These are phyloP conservation scores for Hippophae tibetana DNA, from an alignment of 306 rosid genomes.

Conservation along the genomic window DNA sequence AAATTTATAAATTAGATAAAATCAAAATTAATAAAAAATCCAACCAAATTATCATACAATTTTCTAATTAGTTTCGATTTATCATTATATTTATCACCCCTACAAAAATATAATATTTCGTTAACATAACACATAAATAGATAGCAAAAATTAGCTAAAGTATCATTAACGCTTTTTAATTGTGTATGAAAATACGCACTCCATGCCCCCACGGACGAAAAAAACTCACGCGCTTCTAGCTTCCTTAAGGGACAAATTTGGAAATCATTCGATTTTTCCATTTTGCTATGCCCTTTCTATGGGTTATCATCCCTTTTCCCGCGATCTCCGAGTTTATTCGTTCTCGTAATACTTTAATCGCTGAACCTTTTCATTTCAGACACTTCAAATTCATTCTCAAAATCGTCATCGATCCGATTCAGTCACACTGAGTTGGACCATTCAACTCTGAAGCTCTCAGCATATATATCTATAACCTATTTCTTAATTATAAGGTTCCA, in stretches of 20 bases:
- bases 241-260: background rate
- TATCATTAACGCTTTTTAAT: too few species aligned
- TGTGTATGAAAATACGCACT: too few species aligned
- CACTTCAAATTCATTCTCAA: slow-evolving; percentile 9
- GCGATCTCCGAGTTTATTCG: background rate
- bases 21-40: too few species aligned
- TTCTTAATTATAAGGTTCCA: slow-evolving; percentile 4
- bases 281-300: background rate
- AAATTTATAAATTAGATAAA: too few species aligned
- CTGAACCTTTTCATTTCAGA: slow-evolving; percentile 5
- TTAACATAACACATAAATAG: too few species aligned
- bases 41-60: too few species aligned
- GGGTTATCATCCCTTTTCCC: background rate
- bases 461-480: background rate
- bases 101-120: too few species aligned
- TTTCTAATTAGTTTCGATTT: too few species aligned
- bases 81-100: too few species aligned
- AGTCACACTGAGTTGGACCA: slow-evolving; percentile 3
- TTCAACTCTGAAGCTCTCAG: slow-evolving; percentile 2
- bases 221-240: background rate
- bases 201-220: too few species aligned
- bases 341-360: background rate
- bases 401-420: slow-evolving; percentile 8
- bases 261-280: background rate
- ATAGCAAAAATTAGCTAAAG: too few species aligned